Base-by-base conservation (phyloP, 225 moss, liverwort and hornwort genomes). In the Pleurozium schreberi region DNA sequence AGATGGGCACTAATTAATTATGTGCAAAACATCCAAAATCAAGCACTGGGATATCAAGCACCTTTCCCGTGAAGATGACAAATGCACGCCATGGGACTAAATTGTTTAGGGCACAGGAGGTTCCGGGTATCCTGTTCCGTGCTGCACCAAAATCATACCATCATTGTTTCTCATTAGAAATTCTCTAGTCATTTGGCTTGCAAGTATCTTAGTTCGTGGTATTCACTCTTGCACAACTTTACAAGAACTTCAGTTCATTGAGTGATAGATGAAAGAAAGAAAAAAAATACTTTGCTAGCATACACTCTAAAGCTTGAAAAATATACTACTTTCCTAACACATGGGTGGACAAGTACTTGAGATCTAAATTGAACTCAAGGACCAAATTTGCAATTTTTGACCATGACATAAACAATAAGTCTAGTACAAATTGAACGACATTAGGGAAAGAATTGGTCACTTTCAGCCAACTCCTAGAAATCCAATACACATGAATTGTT, bases 121-220 rank as follows among this genome's bases (percentile, higher is more conserved):
- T 15, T 61, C 85, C 47, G 86, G 85, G 77, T 89, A 91, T 21
- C 86, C 88, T 61, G 86, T 86, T 83, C 83, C 86, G 30, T 91
- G 88, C 91, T 88, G 86, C 88, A 76, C 69, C 60, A 82, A 28
- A 65, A 81, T 59, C 26, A 81, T 12, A 70, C 40, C 83, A 83
- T 67, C 62, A 78, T 69, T 60, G 67, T 76, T 86, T 47, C 27
- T 55, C 81, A 15, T 82, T 47, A 63, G 47, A 7, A 63, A 49
- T 34, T 33, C 63, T 16, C 9, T 47, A 45, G 33, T 23, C 45
- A 7, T 47, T 2, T 9, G 21, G 17, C 62, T 10, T 62, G 80
- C 59, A 59, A 42, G 80, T 42, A 40, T 42, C 19, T 42, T 38
- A 53, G 55, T 77, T 77, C 77, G 25, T 55, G 53, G 77, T 14